These are phyloP conservation scores for Leccinum variicolor DNA, from an alignment of 768 basidiomycete species.

Conservation along the genomic window DNA sequence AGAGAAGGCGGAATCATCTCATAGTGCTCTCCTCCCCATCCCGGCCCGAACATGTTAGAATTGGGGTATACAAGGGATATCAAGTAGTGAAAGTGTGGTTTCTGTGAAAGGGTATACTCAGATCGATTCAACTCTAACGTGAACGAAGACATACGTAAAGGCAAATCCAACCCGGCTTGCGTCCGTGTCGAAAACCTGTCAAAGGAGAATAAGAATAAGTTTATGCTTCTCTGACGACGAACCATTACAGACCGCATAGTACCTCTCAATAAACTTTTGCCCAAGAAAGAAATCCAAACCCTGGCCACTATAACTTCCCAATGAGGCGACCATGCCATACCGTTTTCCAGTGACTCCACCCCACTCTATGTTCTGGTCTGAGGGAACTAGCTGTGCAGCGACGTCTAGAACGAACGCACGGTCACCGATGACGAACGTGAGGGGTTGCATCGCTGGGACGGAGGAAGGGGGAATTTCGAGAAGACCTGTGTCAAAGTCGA, in stretches of 20 bases:
- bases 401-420: neutral
- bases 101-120: neutral
- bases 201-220: neutral
- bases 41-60: neutral
- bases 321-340: neutral
- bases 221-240: neutral
- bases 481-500: constrained; percentile 2
- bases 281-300: neutral
- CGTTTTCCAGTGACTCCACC: neutral
- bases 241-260: neutral
- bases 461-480: constrained; percentile 12
- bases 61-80: neutral
- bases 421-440: constrained; percentile 6
- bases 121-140: too few relatives aligned
- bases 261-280: neutral
- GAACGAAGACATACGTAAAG: neutral
- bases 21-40: neutral
- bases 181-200: neutral
- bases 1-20: neutral
- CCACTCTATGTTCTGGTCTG: neutral
- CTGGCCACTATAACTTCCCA: neutral
- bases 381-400: neutral
- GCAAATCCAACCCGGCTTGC: neutral
- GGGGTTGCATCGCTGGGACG: constrained; percentile 5
- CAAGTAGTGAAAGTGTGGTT: neutral